Evolutionary conservation across 345 rosid species (phyloP), one percentile per base, ranked within the genome.

Genomic region (Fremontodendron californicum): DNA sequence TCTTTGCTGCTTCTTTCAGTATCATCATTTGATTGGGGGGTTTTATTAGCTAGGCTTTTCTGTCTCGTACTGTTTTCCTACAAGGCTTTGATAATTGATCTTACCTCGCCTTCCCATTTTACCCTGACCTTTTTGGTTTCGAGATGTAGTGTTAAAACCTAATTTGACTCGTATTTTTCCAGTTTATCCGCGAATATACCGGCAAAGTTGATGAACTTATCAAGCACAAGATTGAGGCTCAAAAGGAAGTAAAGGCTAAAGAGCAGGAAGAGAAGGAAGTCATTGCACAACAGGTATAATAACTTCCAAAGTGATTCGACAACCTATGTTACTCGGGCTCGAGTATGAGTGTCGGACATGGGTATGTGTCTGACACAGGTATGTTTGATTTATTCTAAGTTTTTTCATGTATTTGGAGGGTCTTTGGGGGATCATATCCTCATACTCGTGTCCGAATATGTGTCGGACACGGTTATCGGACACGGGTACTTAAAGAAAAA

Each of bases 181-280:
- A 91, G 91, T 91, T 91, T 62, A 85, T 89, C 77, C 90, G 94
- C 8, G 94, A 91, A 78, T 89, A 91, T 74, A 85, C 90, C 0
- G 85, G 90, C 76, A 89, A 89, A 78, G 91, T 88, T 66, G 93
- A 91, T 77, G 93, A 89, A 42, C 87, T 91, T 40, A 79, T 91
- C 51, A 91, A 91, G 87, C 83, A 86, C 80, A 89, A 57, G 84
- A 82, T 89, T 54, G 93, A 91, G 72, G 81, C 89, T 51, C 89
- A 81, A 70, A 86, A 33, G 0, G 93, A 91, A 77, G 86, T 82
- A 40, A 88, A 88, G 83, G 82, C 86, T 35, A 91, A 91, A 78
- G 89, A 89, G 82, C 81, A 77, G 77, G 94, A 91, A 75, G 93
- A 91, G 64, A 91, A 89, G 84, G 93, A 91, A 2, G 90, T 88